phyloP scores from a whole-genome alignment of 1,284 basidiomycete genomes.

The Inonotus hispidus region DNA sequence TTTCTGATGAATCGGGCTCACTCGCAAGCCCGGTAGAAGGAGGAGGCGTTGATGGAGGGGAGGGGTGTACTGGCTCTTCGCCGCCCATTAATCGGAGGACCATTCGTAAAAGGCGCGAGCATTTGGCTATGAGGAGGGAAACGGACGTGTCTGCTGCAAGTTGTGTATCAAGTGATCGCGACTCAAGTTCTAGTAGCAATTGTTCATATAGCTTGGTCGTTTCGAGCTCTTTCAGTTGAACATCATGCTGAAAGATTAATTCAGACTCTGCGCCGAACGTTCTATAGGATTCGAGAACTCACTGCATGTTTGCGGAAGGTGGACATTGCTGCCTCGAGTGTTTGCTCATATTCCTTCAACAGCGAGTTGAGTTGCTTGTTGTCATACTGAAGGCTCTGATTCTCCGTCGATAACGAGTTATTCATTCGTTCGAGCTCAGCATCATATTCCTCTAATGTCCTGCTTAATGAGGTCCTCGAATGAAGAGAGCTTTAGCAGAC shows the following conservation, averaged over 20 bases:
- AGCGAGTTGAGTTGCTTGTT: constrained; percentile 91
- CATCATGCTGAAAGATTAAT: constrained; percentile 62
- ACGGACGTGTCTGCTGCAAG: constrained; percentile 59
- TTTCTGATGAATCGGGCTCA: background rate
- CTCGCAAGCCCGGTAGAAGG: background rate
- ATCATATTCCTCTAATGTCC: constrained; percentile 78
- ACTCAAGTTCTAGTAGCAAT: constrained; percentile 72
- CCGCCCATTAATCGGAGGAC: constrained; percentile 71
- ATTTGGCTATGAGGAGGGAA: constrained; percentile 64
- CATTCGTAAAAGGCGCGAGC: constrained; percentile 71
- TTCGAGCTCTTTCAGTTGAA: constrained; percentile 89
- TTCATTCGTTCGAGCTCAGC: constrained; percentile 93
- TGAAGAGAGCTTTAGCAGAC: constrained; percentile 37
- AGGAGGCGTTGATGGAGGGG: background rate
- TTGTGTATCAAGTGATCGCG: constrained; percentile 59
- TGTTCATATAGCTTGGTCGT: constrained; percentile 90
- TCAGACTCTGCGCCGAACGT: constrained; percentile 6
- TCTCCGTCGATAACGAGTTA: constrained; percentile 75
- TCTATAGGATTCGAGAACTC: constrained; percentile 32
- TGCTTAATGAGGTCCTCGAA: background rate
- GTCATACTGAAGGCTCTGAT: constrained; percentile 84
- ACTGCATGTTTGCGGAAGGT: constrained; percentile 91
- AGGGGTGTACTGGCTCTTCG: constrained; percentile 22
- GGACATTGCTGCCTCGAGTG: constrained; percentile 93
- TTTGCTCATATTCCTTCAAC: constrained; percentile 95